These are phyloP conservation scores for Protomyces inouyei DNA, from an alignment of 1,139 yeast species.

Conservation along the genomic window DNA sequence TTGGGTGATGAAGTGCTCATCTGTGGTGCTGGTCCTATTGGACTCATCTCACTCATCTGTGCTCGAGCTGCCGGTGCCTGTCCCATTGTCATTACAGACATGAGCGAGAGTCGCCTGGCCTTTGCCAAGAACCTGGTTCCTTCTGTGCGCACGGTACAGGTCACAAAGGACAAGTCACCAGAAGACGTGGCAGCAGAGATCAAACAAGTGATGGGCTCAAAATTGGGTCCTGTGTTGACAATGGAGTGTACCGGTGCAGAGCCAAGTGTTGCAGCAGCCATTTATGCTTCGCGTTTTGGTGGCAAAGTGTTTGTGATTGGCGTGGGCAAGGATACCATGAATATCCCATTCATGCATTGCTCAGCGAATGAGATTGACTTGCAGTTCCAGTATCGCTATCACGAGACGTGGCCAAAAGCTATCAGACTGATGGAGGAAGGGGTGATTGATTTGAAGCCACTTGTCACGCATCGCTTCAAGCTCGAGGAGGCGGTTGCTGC, in stretches of 20 bases:
- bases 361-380: conserved; percentile 63
- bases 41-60: conserved; percentile 69
- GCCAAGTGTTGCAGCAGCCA: conserved; percentile 56
- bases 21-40: conserved; percentile 94
- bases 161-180: conserved; percentile 42
- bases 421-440: conserved; percentile 59
- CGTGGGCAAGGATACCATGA: conserved; percentile 57
- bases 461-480: conserved; percentile 63
- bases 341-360: conserved; percentile 64
- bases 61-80: conserved; percentile 82
- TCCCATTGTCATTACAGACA: conserved; percentile 60
- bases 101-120: conserved; percentile 54
- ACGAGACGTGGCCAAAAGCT: conserved; percentile 65
- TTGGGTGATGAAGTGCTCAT: conserved; percentile 74
- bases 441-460: conserved; percentile 49
- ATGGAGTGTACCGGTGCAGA: conserved; percentile 68
- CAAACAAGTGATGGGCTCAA: conserved; percentile 40
- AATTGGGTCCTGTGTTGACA: conserved; percentile 54
- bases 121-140: conserved; percentile 58
- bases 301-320: conserved; percentile 67
- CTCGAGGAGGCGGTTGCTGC: conserved; percentile 65
- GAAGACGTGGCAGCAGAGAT: conserved; percentile 40
- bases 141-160: conserved; percentile 54
- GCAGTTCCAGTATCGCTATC: conserved; percentile 78
- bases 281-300: conserved; percentile 51